These are phyloP conservation scores for Fraxinus ornus DNA, from an alignment of 305 asterid genomes.

Conservation along the genomic window DNA sequence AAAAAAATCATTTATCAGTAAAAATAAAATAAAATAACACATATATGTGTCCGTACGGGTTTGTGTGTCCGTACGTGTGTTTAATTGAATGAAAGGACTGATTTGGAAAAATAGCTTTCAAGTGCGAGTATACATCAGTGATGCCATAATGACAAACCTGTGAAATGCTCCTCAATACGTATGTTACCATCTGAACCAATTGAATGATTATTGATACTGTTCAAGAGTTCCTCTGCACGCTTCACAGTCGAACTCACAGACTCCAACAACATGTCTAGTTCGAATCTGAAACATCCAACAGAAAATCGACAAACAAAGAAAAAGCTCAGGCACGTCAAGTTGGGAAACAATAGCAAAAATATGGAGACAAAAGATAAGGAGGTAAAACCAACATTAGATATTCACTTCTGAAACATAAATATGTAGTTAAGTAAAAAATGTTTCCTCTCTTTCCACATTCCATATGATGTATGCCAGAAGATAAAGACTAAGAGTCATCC, in stretches of 20 bases:
- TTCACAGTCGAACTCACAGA: conserved; percentile 81
- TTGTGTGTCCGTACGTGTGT: neutral
- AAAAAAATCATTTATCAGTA: conserved; percentile 24
- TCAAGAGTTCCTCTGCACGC: conserved; percentile 83
- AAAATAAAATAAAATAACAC: neutral
- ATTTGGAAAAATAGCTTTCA: conserved; percentile 14
- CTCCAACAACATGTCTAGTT: conserved; percentile 96
- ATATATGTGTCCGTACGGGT: neutral
- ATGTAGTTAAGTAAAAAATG: neutral
- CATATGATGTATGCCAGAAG: neutral
- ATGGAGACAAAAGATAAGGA: neutral
- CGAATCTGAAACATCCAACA: conserved; percentile 62
- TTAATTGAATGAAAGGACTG: neutral
- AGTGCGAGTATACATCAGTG: conserved; percentile 8
- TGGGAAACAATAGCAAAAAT: conserved; percentile 13
- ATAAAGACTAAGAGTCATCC: neutral
- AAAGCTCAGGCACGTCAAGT: neutral
- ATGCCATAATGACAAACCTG: conserved; percentile 56
- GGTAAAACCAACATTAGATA: neutral
- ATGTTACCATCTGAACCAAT: conserved; percentile 57
- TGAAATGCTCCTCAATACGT: conserved; percentile 73
- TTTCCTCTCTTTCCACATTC: neutral
- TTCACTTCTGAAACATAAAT: neutral
- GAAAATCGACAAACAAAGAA: conserved; percentile 13
- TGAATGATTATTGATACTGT: conserved; percentile 56